These are phyloP conservation scores for Beauveria rudraprayagi DNA, from an alignment of 2,329 filamentous ascomycete genomes.

Conservation along the genomic window DNA sequence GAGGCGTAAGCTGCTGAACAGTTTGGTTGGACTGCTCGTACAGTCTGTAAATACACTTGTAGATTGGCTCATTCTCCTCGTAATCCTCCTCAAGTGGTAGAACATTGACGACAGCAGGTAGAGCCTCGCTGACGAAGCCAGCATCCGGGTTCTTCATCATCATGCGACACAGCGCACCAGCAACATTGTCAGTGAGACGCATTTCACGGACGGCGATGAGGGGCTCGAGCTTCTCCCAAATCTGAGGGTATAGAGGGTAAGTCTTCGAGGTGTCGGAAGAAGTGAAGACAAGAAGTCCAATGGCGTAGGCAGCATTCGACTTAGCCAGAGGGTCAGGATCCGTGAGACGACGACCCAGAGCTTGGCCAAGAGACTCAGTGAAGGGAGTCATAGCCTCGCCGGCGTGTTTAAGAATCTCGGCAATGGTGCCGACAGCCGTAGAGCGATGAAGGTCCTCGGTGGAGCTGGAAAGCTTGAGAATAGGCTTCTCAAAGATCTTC, in stretches of 20 bases:
- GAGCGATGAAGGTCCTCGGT: conserved; percentile 82
- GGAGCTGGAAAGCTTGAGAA: conserved; percentile 81
- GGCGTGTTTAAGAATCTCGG: conserved; percentile 84
- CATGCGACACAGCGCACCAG: conserved; percentile 85
- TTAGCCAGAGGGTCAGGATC: conserved; percentile 89
- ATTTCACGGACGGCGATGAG: conserved; percentile 70
- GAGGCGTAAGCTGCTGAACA: conserved; percentile 60
- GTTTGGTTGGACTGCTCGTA: conserved; percentile 65
- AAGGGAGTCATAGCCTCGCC: conserved; percentile 71
- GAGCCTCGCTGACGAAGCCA: conserved; percentile 71
- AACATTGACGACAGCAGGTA: conserved; percentile 69
- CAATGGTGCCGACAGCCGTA: conserved; percentile 83
- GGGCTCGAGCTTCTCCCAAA: conserved; percentile 80
- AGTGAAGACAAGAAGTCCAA: conserved; percentile 75
- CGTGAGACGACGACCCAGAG: conserved; percentile 76
- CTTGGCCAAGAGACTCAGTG: conserved; percentile 67
- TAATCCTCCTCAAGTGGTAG: conserved; percentile 88
- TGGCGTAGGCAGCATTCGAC: conserved; percentile 90
- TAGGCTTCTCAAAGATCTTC: conserved; percentile 91
- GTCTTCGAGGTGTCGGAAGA: conserved; percentile 63
- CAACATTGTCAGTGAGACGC: conserved; percentile 84
- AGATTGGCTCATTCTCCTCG: conserved; percentile 94
- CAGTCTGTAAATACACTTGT: conserved; percentile 79
- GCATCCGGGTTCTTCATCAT: conserved; percentile 80
- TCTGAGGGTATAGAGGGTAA: conserved; percentile 67